Evolutionary conservation across 768 basidiomycete species (phyloP).

Genomic region (Gymnopilus dilepis): DNA sequence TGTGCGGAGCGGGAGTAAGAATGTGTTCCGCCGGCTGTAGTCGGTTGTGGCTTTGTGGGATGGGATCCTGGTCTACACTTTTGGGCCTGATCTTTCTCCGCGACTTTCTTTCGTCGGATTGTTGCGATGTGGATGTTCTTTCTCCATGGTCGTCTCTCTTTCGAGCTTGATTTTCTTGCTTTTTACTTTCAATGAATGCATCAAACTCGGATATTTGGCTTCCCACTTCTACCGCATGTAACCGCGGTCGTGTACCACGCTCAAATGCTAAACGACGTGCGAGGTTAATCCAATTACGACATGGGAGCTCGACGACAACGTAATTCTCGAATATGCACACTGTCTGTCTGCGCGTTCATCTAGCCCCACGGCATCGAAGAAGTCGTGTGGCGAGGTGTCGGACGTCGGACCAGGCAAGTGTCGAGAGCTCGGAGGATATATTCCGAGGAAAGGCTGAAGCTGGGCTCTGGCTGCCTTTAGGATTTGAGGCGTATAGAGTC

Average conservation of each 20-base stretch:
- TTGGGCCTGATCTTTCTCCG: too few species aligned
- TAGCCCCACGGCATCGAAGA: not conserved
- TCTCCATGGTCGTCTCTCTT: not conserved
- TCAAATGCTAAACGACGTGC: not conserved
- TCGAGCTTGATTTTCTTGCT: not conserved
- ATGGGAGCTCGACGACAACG: not conserved
- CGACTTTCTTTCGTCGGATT: constrained; percentile 5
- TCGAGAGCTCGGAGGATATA: not conserved
- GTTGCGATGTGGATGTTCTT: not conserved
- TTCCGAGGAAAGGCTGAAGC: not conserved
- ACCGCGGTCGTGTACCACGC: not conserved
- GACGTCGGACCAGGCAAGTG: not conserved
- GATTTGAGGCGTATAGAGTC: not conserved
- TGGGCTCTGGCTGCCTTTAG: not conserved
- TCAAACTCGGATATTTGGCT: not conserved
- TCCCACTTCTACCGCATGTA: not conserved
- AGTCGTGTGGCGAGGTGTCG: constrained; percentile 1
- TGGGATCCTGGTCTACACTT: too few species aligned
- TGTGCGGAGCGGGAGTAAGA: constrained; percentile 89
- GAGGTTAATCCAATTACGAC: constrained; percentile 6
- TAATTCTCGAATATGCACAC: not conserved
- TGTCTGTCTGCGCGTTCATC: too few species aligned
- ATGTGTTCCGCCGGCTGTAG: constrained; percentile 62
- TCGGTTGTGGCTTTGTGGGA: not conserved
- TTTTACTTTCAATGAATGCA: not conserved